Conservation (phyloP, 768 basidiomycete species). For the Suillus clintonianus region DNA sequence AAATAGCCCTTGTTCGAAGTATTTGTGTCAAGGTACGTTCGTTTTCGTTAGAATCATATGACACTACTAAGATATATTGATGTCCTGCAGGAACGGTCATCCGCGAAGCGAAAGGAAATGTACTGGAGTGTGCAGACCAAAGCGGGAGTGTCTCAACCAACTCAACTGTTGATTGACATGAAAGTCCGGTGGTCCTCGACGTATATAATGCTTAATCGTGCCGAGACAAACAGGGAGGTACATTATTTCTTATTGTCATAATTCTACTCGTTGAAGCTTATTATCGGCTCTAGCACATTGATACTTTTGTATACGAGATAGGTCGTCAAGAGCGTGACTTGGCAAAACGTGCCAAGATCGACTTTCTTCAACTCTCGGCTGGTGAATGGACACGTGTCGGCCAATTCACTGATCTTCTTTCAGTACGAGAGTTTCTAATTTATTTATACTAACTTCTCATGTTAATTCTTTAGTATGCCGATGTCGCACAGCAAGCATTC, state of each 20-base stretch:
- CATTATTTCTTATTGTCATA: constrained; percentile 7
- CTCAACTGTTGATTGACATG: constrained; percentile 30
- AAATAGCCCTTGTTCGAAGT: constrained; percentile 18
- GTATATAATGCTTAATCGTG: constrained; percentile 18
- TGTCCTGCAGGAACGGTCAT: constrained; percentile 25
- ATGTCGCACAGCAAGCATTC: constrained; percentile 32
- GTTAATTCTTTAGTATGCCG: constrained; percentile 17
- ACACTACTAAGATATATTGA: constrained; percentile 20
- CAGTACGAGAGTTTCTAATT: constrained; percentile 1
- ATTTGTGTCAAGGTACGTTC: constrained; percentile 27
- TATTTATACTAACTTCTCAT: too few relatives aligned
- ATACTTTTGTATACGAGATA: constrained; percentile 26
- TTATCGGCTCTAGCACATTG: constrained; percentile 19
- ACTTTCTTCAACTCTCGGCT: constrained; percentile 13
- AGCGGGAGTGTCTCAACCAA: background rate
- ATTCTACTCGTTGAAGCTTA: background rate
- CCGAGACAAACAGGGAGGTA: constrained; percentile 18
- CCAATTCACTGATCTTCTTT: constrained; percentile 18
- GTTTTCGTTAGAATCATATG: constrained; percentile 17
- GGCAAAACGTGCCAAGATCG: constrained; percentile 16
- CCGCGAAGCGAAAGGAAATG: constrained; percentile 22
- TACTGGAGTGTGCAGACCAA: constrained; percentile 18
- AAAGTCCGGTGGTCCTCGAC: constrained; percentile 35
- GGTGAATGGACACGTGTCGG: constrained; percentile 26
- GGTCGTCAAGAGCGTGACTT: constrained; percentile 15